Percentiles rank a stretch among this genome's conserved stretches.
Evolutionary conservation across 208 protist species (phyloP).

Genomic region (Acanthamoeba sp.): DNA sequence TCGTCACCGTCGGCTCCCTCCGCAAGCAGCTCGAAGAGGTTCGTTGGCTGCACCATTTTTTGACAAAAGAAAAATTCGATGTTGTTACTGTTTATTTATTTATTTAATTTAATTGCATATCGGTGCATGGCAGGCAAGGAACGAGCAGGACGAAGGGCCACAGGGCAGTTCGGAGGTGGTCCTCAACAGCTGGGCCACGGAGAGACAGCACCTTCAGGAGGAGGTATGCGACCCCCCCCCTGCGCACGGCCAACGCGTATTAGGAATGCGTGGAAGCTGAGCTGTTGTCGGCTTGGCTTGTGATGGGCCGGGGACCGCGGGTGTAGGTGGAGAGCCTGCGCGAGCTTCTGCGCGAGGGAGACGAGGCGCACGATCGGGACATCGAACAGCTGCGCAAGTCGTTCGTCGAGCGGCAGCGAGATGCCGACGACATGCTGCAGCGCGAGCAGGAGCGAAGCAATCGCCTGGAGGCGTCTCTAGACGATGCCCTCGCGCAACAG

Average conservation of each 20-base stretch:
- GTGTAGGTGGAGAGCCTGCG: constrained; percentile 40
- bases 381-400: constrained; percentile 21
- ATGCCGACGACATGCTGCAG: neutral
- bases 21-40: neutral
- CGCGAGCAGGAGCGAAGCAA: neutral
- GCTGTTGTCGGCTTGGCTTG: too few relatives aligned
- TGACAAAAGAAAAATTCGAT: too few relatives aligned
- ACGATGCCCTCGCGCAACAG: neutral
- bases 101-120: neutral
- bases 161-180: neutral
- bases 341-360: neutral
- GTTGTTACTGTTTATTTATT: neutral
- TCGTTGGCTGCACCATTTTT: too few relatives aligned
- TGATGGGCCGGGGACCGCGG: too few relatives aligned
- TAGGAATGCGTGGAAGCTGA: neutral
- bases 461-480: neutral
- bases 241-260: neutral
- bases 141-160: neutral
- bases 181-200: neutral
- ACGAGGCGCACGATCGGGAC: constrained; percentile 23
- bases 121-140: neutral
- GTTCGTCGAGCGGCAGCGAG: neutral
- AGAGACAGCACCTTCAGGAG: neutral
- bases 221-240: neutral
- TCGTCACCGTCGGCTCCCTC: neutral